Conservation (phyloP, 768 basidiomycete genomes). For the Leccinum rimulosum region DNA sequence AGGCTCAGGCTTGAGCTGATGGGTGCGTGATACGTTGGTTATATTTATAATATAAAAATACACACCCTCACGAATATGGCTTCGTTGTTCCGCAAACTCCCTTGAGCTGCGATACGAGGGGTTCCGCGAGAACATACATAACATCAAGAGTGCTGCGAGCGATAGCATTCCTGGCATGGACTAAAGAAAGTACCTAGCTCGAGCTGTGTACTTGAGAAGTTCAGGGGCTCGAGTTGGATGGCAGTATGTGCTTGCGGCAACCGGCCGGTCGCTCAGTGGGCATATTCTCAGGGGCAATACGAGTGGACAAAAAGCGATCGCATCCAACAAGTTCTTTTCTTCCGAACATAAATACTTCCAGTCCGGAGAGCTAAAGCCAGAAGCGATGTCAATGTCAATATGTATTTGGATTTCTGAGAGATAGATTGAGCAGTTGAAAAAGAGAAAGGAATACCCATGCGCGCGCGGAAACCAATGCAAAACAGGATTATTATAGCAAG, state of each 20-base stretch:
- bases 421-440: neutral
- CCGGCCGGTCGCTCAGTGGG: neutral
- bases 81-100: neutral
- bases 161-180: neutral
- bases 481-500: slow-evolving; percentile 22
- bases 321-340: neutral
- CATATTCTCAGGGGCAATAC: neutral
- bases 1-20: neutral
- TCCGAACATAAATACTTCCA: neutral
- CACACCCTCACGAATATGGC: neutral
- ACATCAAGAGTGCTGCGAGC: neutral
- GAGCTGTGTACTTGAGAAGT: neutral
- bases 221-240: neutral
- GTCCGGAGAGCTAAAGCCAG: neutral
- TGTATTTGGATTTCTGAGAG: neutral
- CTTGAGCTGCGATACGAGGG: neutral
- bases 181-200: neutral
- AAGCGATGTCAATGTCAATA: neutral
- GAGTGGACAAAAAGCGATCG: neutral
- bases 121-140: neutral
- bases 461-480: slow-evolving; percentile 10
- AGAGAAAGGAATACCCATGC: neutral
- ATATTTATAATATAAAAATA: neutral
- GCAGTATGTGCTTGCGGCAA: neutral
- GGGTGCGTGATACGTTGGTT: neutral